Conservation (phyloP, 148 eudicot species). For the Rhododendron kiyosumense region DNA sequence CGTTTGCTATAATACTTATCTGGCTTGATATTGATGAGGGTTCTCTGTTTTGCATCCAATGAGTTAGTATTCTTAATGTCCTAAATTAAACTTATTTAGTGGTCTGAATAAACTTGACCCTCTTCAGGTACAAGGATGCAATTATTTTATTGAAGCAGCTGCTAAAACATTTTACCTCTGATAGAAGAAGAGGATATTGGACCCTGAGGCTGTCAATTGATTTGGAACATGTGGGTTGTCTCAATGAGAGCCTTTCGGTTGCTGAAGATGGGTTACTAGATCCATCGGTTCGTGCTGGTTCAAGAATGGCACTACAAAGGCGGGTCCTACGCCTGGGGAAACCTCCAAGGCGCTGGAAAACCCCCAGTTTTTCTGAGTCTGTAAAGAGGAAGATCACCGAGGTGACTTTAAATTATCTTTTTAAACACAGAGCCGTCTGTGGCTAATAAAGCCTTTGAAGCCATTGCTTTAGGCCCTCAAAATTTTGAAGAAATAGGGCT, state of each 20-base stretch:
- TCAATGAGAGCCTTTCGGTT: conserved; percentile 70
- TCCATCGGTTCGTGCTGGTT: conserved; percentile 94
- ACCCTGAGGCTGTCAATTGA: conserved; percentile 80
- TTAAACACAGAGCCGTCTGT: neutral
- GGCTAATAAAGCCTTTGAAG: neutral
- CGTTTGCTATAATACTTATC: neutral
- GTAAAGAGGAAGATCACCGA: conserved; percentile 72
- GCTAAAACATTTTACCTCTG: conserved; percentile 41
- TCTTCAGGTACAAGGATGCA: conserved; percentile 68
- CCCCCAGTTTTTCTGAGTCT: conserved; percentile 62
- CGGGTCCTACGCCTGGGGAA: conserved; percentile 76
- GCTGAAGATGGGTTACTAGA: conserved; percentile 77
- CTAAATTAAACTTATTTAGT: neutral
- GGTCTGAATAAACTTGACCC: neutral
- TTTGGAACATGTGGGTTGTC: conserved; percentile 72
- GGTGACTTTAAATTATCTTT: conserved; percentile 32
- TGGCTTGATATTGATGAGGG: neutral
- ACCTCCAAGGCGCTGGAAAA: conserved; percentile 97
- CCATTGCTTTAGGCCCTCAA: neutral
- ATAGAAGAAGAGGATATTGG: conserved; percentile 97
- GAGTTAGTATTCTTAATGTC: neutral
- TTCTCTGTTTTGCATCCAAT: neutral
- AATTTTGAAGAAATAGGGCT: neutral
- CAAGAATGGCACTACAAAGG: conserved; percentile 78
- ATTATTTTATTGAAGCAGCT: conserved; percentile 59